Evolutionary conservation across 192 early-diverging fungal genomes (phyloP).

Genomic region (Polychytrium aggregatum): DNA sequence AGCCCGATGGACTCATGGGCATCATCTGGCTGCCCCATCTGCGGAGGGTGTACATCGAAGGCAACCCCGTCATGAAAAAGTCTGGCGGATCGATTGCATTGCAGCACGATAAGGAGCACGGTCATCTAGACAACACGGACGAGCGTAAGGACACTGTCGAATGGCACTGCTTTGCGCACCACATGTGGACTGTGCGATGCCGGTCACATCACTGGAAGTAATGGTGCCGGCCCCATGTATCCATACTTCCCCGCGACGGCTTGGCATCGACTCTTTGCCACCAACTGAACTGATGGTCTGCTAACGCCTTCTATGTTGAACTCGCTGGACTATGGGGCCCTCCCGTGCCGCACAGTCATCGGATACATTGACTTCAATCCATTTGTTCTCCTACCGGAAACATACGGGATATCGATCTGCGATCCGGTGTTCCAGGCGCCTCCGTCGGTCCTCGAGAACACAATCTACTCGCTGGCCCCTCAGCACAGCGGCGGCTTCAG

Average conservation of each 20-base stretch:
- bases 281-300: no score
- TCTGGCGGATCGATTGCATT: slow-evolving; percentile 8
- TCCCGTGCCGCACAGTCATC: background rate
- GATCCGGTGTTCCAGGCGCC: slow-evolving; percentile 16
- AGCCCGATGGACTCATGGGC: slow-evolving; percentile 25
- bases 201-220: no score
- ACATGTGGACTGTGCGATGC: no score
- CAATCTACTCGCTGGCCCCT: slow-evolving; percentile 8
- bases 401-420: slow-evolving; percentile 17
- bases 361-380: slow-evolving; percentile 10
- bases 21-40: slow-evolving; percentile 28
- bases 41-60: slow-evolving; percentile 29
- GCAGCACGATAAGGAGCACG: slow-evolving; percentile 1
- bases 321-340: background rate
- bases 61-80: slow-evolving; percentile 32
- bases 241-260: no score
- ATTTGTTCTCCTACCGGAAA: slow-evolving; percentile 9
- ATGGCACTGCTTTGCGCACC: no score
- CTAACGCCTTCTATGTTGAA: no score
- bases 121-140: no score
- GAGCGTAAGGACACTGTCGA: no score
- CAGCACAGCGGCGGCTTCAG: background rate
- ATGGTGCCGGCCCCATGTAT: no score
- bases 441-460: slow-evolving; percentile 13
- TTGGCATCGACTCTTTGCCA: no score